Evolutionary conservation across 2,329 filamentous ascomycete genomes (phyloP).

Genomic region (Plenodomus lindquistii): DNA sequence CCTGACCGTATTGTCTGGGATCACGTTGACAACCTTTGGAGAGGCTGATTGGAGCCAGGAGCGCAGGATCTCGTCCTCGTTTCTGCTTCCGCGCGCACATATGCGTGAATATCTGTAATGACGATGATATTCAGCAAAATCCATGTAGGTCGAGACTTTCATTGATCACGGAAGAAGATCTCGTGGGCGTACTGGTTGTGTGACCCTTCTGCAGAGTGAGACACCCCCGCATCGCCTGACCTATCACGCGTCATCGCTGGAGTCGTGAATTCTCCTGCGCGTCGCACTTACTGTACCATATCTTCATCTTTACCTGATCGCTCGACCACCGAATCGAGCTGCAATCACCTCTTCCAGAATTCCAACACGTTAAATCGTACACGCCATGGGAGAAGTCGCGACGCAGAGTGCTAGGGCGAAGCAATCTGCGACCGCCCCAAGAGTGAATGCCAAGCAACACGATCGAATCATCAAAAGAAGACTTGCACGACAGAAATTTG

Average conservation of each 20-base stretch:
- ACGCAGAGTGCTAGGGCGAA: not conserved
- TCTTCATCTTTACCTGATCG: not conserved
- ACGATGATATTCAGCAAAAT: too few relatives aligned
- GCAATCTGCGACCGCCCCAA: not conserved
- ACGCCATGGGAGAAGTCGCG: not conserved
- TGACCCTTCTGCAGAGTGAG: not conserved
- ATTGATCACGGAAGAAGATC: not conserved
- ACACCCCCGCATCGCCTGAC: constrained; percentile 7
- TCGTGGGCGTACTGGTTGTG: not conserved
- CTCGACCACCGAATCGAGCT: not conserved
- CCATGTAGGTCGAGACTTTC: too few relatives aligned
- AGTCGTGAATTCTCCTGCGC: constrained; percentile 1
- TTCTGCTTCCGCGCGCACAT: too few relatives aligned
- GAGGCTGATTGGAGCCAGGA: too few relatives aligned
- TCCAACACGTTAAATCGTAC: not conserved
- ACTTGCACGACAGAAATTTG: constrained; percentile 4
- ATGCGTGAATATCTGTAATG: too few relatives aligned
- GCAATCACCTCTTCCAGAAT: not conserved
- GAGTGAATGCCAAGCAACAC: constrained; percentile 7
- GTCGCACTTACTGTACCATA: too few relatives aligned
- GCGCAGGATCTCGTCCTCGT: too few relatives aligned
- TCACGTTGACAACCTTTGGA: too few relatives aligned
- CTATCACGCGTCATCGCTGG: constrained; percentile 1
- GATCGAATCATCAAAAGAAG: constrained; percentile 6
- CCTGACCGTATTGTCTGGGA: too few relatives aligned